Percentiles rank a stretch among this genome's conserved stretches.
These are phyloP conservation scores for Fusarium xylarioides DNA, from an alignment of 2,329 filamentous ascomycete species.

Conservation along the genomic window DNA sequence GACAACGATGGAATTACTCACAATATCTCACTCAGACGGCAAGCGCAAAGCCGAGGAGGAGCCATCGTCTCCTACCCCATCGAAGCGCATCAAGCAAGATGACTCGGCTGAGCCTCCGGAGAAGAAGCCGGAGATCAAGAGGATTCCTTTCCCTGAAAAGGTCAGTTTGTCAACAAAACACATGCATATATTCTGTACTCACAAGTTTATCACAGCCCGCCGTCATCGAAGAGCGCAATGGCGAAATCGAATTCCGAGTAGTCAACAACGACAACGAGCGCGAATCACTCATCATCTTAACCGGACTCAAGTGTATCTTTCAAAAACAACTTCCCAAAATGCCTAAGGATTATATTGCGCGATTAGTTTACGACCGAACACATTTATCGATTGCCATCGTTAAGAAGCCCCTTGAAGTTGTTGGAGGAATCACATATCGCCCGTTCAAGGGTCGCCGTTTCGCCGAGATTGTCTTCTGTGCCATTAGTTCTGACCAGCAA, in stretches of 20 bases:
- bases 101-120: slow-evolving; percentile 45
- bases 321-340: slow-evolving; percentile 99
- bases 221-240: slow-evolving; percentile 90
- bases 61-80: slow-evolving; percentile 66
- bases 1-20: slow-evolving; percentile 1
- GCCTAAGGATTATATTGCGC: slow-evolving; percentile 98
- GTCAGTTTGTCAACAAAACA: slow-evolving; percentile 49
- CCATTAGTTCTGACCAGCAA: slow-evolving; percentile 96
- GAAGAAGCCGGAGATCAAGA: slow-evolving; percentile 65
- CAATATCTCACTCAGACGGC: slow-evolving; percentile 49
- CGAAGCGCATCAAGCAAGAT: slow-evolving; percentile 71
- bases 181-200: background rate
- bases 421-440: slow-evolving; percentile 95
- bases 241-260: slow-evolving; percentile 95
- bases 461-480: slow-evolving; percentile 98
- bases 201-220: slow-evolving; percentile 67
- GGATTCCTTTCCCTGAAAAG: slow-evolving; percentile 91
- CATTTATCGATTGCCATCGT: slow-evolving; percentile 97
- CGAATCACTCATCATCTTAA: slow-evolving; percentile 92
- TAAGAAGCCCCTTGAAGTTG: slow-evolving; percentile 94
- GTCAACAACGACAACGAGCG: slow-evolving; percentile 94
- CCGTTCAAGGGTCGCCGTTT: slow-evolving; percentile 93
- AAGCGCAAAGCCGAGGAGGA: slow-evolving; percentile 81
- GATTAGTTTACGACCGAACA: slow-evolving; percentile 95
- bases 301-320: slow-evolving; percentile 96